Percentiles rank a stretch among this genome's conserved stretches.
phyloP scores from a whole-genome alignment of 1,284 basidiomycete species.

The Ceratobasidium sp. region DNA sequence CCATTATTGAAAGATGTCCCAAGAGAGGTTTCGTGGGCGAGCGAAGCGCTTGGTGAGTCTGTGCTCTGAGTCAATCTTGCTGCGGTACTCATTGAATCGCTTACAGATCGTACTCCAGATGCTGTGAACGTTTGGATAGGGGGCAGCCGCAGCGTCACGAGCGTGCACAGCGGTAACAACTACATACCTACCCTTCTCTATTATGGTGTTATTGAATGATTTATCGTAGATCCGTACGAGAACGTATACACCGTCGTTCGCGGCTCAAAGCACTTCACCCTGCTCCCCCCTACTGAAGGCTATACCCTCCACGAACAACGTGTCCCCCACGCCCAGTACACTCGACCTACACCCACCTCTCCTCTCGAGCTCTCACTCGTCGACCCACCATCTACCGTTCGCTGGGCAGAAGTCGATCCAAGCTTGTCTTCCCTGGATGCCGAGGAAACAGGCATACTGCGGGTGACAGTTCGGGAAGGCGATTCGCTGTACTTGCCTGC shows the following conservation, averaged over 20 bases:
- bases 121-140: constrained; percentile 95
- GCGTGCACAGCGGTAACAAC: constrained; percentile 84
- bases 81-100: constrained; percentile 5
- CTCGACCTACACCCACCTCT: constrained; percentile 58
- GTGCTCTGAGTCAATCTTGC: constrained; percentile 23
- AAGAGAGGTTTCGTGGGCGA: constrained; percentile 78
- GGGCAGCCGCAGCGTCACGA: constrained; percentile 79
- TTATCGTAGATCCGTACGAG: constrained; percentile 84
- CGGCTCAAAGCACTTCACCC: constrained; percentile 85
- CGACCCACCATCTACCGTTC: constrained; percentile 59
- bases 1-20: constrained; percentile 77
- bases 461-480: constrained; percentile 74
- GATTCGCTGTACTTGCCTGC: constrained; percentile 90
- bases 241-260: constrained; percentile 90
- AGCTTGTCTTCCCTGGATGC: constrained; percentile 51
- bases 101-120: constrained; percentile 75
- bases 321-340: constrained; percentile 79
- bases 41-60: constrained; percentile 78
- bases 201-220: neutral
- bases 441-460: constrained; percentile 64
- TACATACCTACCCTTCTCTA: neutral
- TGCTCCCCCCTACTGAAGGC: constrained; percentile 88
- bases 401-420: constrained; percentile 84
- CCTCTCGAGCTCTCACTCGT: constrained; percentile 63
- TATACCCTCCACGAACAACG: constrained; percentile 78